These are phyloP conservation scores for Hypoxylon subgilvum DNA, from an alignment of 495 filamentous ascomycete species.

Conservation along the genomic window DNA sequence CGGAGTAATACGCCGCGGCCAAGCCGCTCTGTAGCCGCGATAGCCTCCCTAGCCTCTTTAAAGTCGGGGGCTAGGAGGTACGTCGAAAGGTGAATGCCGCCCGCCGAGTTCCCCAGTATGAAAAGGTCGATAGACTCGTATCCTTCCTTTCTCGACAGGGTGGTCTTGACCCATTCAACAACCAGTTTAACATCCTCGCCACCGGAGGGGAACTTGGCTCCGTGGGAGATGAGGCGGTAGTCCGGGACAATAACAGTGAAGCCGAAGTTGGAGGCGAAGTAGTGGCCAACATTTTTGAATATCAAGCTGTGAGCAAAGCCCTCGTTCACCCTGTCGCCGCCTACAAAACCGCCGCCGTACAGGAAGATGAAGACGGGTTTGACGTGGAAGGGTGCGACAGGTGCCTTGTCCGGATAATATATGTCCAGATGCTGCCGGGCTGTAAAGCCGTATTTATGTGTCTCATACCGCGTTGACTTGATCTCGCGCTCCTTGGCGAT, in stretches of 20 bases:
- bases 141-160: conserved; percentile 22
- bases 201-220: conserved; percentile 47
- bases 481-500: conserved; percentile 44
- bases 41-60: conserved; percentile 32
- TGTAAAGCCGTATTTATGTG: conserved; percentile 43
- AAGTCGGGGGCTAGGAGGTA: conserved; percentile 44
- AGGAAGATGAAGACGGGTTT: conserved; percentile 50
- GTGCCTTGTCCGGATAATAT: conserved; percentile 38
- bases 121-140: conserved; percentile 45
- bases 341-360: conserved; percentile 51
- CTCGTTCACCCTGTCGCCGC: conserved; percentile 43
- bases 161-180: conserved; percentile 44
- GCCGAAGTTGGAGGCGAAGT: conserved; percentile 47
- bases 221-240: conserved; percentile 50
- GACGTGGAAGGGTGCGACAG: conserved; percentile 12
- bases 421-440: conserved; percentile 51
- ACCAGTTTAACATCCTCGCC: conserved; percentile 48
- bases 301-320: conserved; percentile 40
- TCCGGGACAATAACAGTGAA: conserved; percentile 49
- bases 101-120: conserved; percentile 53
- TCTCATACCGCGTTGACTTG: conserved; percentile 40
- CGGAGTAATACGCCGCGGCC: conserved; percentile 39
- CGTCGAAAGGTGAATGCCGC: conserved; percentile 49
- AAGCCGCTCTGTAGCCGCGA: conserved; percentile 19
- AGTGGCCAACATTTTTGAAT: conserved; percentile 49